Percentiles rank a stretch among this genome's conserved stretches.
phyloP scores from a whole-genome alignment of 805 yeast species.

The Candida verbasci region DNA sequence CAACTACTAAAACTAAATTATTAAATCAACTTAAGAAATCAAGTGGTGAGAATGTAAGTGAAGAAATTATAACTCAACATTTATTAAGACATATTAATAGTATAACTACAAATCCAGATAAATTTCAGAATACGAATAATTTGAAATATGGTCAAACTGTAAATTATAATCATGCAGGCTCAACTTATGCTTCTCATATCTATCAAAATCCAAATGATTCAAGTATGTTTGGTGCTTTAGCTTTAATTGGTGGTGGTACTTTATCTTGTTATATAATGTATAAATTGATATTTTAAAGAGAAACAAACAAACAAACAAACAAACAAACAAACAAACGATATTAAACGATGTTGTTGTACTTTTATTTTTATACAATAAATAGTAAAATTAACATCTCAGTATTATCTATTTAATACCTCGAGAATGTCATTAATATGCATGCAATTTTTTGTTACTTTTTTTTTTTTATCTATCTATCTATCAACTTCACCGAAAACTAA shows the following conservation, averaged over 20 bases:
- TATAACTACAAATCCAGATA: conserved; percentile 1
- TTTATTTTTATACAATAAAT: no score
- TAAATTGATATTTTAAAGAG: conserved; percentile 2
- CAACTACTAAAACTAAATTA: conserved; percentile 28
- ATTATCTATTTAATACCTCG: no score
- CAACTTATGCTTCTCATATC: conserved; percentile 23
- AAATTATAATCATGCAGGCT: conserved; percentile 1
- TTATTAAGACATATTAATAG: conserved; percentile 34
- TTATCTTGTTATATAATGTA: conserved; percentile 7
- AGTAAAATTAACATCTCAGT: no score
- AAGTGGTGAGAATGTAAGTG: conserved; percentile 27
- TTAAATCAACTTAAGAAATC: conserved; percentile 28
- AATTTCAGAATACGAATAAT: conserved; percentile 1
- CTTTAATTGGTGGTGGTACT: conserved; percentile 8
- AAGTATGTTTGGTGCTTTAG: conserved; percentile 8
- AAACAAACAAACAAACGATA: no score
- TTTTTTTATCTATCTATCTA: conserved; percentile 44
- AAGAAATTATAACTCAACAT: conserved; percentile 40
- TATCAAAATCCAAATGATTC: conserved; percentile 25
- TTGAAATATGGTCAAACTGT: conserved; percentile 2
- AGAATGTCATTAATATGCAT: no score
- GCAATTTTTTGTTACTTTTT: not conserved
- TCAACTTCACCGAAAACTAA: conserved; percentile 93
- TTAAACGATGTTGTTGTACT: no score
- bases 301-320: not conserved